A percentile compares a stretch with the other conserved stretches of the same genome.
phyloP scores from a whole-genome alignment of 2,329 filamentous ascomycete species.

The Aureobasidium leucospermi region DNA sequence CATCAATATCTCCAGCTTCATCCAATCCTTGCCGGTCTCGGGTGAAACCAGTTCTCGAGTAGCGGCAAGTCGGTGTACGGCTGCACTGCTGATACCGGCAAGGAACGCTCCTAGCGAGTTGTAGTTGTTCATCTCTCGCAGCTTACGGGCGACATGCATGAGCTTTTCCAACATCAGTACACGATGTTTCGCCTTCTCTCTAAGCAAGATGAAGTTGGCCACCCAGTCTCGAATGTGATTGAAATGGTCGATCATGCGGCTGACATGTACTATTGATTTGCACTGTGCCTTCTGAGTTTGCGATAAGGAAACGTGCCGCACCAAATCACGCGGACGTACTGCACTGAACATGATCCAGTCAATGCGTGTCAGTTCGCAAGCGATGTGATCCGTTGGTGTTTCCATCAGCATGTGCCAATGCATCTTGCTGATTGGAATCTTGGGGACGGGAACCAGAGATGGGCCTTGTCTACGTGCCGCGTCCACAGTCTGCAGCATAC shows the following conservation, averaged over 20 bases:
- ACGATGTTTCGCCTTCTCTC: slow-evolving; percentile 93
- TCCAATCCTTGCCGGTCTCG: slow-evolving; percentile 73
- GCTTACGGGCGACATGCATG: slow-evolving; percentile 76
- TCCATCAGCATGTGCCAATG: slow-evolving; percentile 91
- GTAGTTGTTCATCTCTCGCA: slow-evolving; percentile 93
- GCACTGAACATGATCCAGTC: slow-evolving; percentile 98
- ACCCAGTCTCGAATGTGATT: slow-evolving; percentile 53
- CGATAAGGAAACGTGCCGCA: slow-evolving; percentile 74
- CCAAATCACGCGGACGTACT: slow-evolving; percentile 84
- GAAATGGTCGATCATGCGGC: slow-evolving; percentile 84
- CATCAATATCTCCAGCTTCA: slow-evolving; percentile 86
- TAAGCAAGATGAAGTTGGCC: slow-evolving; percentile 57
- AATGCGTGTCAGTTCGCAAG: slow-evolving; percentile 85
- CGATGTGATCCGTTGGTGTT: slow-evolving; percentile 74
- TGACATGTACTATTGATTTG: slow-evolving; percentile 75
- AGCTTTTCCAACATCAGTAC: slow-evolving; percentile 90
- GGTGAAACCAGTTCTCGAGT: slow-evolving; percentile 69
- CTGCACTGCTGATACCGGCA: slow-evolving; percentile 81
- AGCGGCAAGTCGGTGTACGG: slow-evolving; percentile 73
- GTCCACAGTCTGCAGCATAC: slow-evolving; percentile 41
- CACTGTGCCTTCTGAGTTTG: slow-evolving; percentile 45
- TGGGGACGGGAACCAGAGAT: slow-evolving; percentile 61
- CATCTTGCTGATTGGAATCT: slow-evolving; percentile 67
- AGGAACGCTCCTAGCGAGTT: slow-evolving; percentile 91
- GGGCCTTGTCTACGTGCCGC: slow-evolving; percentile 74